Evolutionary conservation across 148 eudicot genomes (phyloP).

Genomic region (Agrostemma githago): DNA sequence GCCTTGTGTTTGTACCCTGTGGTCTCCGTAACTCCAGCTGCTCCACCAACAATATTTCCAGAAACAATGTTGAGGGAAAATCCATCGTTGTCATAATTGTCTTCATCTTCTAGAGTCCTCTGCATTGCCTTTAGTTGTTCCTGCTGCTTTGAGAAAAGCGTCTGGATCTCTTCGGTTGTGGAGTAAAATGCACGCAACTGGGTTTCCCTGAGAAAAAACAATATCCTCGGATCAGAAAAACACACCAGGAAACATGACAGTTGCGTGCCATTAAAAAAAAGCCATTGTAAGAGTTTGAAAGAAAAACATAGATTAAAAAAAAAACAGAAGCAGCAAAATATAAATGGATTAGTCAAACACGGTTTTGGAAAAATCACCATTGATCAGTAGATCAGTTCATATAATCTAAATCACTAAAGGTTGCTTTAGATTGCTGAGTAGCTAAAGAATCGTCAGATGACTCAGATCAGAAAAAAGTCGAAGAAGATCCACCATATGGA

Average conservation of each 20-base stretch:
- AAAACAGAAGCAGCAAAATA: not conserved
- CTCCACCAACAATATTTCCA: slow-evolving; percentile 22
- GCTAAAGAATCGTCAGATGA: no score
- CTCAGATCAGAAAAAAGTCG: no score
- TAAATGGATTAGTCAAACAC: not conserved
- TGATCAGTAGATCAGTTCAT: not conserved
- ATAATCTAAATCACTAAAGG: not conserved
- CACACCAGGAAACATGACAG: not conserved
- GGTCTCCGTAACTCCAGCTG: slow-evolving; percentile 32
- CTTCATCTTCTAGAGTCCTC: slow-evolving; percentile 89
- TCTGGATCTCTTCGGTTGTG: slow-evolving; percentile 82
- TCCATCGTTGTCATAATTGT: slow-evolving; percentile 67
- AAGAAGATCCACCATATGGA: not conserved
- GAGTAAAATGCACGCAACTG: slow-evolving; percentile 95
- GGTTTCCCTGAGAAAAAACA: slow-evolving; percentile 59
- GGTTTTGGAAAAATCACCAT: no score
- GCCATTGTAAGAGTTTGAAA: not conserved
- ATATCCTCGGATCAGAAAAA: slow-evolving; percentile 13
- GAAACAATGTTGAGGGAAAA: slow-evolving; percentile 31
- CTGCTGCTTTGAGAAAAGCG: slow-evolving; percentile 77
- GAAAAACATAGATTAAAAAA: not conserved
- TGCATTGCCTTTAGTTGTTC: slow-evolving; percentile 93
- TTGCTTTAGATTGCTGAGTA: no score
- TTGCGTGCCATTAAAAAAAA: no score
- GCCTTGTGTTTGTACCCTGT: slow-evolving; percentile 33